phyloP scores from a whole-genome alignment of 148 eudicot genomes.

The Bassia scoparia region DNA sequence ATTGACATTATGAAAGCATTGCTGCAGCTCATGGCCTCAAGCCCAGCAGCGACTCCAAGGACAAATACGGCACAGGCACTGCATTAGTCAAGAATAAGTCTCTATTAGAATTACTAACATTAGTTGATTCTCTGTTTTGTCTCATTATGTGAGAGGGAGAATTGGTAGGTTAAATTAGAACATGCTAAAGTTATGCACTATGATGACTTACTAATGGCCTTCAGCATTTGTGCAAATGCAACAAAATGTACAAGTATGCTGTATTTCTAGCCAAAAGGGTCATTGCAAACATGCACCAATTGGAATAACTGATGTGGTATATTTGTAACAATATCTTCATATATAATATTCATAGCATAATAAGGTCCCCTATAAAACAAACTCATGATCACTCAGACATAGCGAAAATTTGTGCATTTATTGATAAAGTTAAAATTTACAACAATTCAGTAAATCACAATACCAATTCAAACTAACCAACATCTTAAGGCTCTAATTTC shows the following conservation, averaged over 20 bases:
- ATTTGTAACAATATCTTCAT: conserved; percentile 43
- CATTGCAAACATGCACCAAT: conserved; percentile 99
- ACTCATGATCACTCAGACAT: too few species aligned
- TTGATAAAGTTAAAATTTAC: too few species aligned
- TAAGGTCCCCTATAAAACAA: too few species aligned
- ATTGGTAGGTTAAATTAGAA: too few species aligned
- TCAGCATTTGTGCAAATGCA: conserved; percentile 99
- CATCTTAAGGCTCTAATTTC: too few species aligned
- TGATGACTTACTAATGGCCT: conserved; percentile 96
- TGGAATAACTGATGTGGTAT: conserved; percentile 82
- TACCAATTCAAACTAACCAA: too few species aligned
- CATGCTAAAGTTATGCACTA: too few species aligned
- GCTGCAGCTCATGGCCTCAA: conserved; percentile 91
- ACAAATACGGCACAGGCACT: conserved; percentile 99
- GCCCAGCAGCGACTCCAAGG: conserved; percentile 94
- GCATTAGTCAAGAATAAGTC: conserved; percentile 33
- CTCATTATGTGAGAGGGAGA: too few species aligned
- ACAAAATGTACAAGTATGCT: conserved; percentile 93
- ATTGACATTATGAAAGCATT: conserved; percentile 95
- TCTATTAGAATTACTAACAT: conserved; percentile 26
- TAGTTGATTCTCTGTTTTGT: too few species aligned
- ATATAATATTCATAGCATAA: too few species aligned
- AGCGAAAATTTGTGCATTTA: too few species aligned
- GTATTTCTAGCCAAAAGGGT: conserved; percentile 99
- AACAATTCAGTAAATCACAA: too few species aligned